Percentiles rank a stretch among this genome's conserved stretches.
Evolutionary conservation across 2,329 filamentous ascomycete genomes (phyloP).

Genomic region (Aspergillus alliaceus): DNA sequence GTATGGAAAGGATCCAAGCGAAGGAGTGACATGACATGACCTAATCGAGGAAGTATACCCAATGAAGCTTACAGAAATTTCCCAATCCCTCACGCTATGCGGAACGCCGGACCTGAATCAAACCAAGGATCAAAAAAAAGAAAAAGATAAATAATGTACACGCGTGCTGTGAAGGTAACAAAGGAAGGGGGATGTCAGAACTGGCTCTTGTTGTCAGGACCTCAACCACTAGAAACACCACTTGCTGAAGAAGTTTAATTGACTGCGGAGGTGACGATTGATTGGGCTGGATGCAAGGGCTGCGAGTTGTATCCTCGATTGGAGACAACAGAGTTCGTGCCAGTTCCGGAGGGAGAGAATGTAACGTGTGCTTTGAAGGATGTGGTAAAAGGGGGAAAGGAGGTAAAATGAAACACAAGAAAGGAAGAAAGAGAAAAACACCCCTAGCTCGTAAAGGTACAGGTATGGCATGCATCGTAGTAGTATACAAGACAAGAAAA

Average conservation of each 20-base stretch:
- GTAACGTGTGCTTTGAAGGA: slow-evolving; percentile 16
- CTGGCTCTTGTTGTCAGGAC: neutral
- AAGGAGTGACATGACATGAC: slow-evolving; percentile 22
- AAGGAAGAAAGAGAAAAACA: slow-evolving; percentile 1
- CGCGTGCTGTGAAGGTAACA: neutral
- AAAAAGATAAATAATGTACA: slow-evolving; percentile 13
- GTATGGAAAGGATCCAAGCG: slow-evolving; percentile 2
- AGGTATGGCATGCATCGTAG: neutral
- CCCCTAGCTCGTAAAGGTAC: slow-evolving; percentile 1
- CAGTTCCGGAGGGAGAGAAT: slow-evolving; percentile 3
- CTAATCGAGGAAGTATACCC: neutral
- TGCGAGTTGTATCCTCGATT: neutral
- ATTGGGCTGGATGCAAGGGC: neutral
- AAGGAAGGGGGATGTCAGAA: slow-evolving; percentile 1
- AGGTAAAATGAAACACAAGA: slow-evolving; percentile 6
- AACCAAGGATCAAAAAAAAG: slow-evolving; percentile 7
- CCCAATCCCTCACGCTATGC: slow-evolving; percentile 33
- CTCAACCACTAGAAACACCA: neutral
- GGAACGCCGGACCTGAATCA: slow-evolving; percentile 10
- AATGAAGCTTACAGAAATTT: neutral
- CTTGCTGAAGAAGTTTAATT: neutral
- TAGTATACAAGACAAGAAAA: slow-evolving; percentile 8
- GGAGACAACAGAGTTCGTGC: neutral
- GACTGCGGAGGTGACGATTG: neutral
- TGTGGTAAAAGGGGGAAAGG: slow-evolving; percentile 3